phyloP scores from a whole-genome alignment of 441 rosid genomes.

The Aquilaria agallochum region DNA sequence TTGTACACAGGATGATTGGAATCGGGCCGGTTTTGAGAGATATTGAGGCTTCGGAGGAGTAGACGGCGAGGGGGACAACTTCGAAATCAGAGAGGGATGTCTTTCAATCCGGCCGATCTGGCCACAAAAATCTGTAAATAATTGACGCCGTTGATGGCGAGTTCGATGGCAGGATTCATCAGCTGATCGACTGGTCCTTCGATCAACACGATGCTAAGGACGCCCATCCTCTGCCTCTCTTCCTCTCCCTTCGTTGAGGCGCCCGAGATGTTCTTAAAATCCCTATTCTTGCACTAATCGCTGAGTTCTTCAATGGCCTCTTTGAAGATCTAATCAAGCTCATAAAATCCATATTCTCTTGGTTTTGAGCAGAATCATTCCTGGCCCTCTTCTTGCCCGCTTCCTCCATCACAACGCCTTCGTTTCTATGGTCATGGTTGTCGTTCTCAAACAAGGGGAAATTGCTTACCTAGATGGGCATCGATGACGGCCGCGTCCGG shows the following conservation, averaged over 20 bases:
- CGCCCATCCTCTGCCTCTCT: conserved; percentile 72
- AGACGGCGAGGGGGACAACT: too few relatives aligned
- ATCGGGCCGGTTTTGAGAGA: too few relatives aligned
- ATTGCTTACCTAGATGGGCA: conserved; percentile 35
- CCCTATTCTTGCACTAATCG: conserved; percentile 60
- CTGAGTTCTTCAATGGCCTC: conserved; percentile 77
- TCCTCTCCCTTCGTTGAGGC: conserved; percentile 76
- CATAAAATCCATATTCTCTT: conserved; percentile 27
- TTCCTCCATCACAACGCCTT: conserved; percentile 21
- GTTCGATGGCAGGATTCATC: too few relatives aligned
- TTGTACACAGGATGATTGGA: too few relatives aligned
- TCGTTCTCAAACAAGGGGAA: conserved; percentile 24
- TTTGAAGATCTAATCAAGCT: conserved; percentile 52
- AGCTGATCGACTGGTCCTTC: too few relatives aligned
- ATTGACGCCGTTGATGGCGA: too few relatives aligned
- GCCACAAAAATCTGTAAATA: too few relatives aligned
- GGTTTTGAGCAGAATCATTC: conserved; percentile 3
- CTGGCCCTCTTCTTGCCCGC: conserved; percentile 24
- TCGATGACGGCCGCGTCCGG: conserved; percentile 30
- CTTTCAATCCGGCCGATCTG: too few relatives aligned
- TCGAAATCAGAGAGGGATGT: too few relatives aligned
- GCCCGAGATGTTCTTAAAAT: conserved; percentile 68
- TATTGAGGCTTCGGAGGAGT: too few relatives aligned
- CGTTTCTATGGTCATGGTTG: conserved; percentile 15
- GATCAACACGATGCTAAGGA: too few relatives aligned